Evolutionary conservation across 352 stramenopile species (phyloP), one percentile per base, ranked within the genome.

Genomic region (Pythium aquatile): DNA sequence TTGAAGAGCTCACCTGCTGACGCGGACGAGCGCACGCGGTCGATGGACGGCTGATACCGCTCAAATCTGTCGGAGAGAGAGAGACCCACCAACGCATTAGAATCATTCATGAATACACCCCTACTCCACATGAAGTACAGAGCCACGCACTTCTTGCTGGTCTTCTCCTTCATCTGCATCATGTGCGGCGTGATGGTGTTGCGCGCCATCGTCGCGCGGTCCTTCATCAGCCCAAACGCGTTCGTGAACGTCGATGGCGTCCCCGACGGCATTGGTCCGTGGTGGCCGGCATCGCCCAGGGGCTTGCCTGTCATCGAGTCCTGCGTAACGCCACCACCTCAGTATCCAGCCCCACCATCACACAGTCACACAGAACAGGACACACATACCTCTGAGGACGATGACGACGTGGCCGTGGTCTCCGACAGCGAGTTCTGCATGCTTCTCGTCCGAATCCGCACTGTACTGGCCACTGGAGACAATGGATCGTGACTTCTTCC

Each of bases 21-120:
- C 5, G 85, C 83, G n/a, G 83, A 91, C 49, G 78, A 88, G 57
- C 80, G 83, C 55, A 89, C 81, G 58, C 81, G 81, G 46, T 87
- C 72, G n/a, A 93, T 83, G 32, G 81, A 87, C 16, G 85, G 85
- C 66, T 91, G 85, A 40, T 90, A 91, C 55, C 82, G 81, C 52
- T 85, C 77, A 35, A 93, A 72, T 58, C 81, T 89, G 52, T 58
- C 33, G 0, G 20, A 24, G 20, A 24, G 20, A 66, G 13, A 8
- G 13, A 17, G 56, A 26, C 13, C 59, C 48, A 6, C 64, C 24
- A 53, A 16, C 28, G 20, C 17, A 30, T 10, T 5, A 51, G 32
- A 24, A 24, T 24, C 20, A 24, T 24, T 24, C 20, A 24, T 24
- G 0, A 24, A 24, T 24, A 24, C 20, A 24, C 20, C 20, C 20